Conservation (phyloP, 495 filamentous ascomycete species). For the Pseudoneurospora amorphoporcata region DNA sequence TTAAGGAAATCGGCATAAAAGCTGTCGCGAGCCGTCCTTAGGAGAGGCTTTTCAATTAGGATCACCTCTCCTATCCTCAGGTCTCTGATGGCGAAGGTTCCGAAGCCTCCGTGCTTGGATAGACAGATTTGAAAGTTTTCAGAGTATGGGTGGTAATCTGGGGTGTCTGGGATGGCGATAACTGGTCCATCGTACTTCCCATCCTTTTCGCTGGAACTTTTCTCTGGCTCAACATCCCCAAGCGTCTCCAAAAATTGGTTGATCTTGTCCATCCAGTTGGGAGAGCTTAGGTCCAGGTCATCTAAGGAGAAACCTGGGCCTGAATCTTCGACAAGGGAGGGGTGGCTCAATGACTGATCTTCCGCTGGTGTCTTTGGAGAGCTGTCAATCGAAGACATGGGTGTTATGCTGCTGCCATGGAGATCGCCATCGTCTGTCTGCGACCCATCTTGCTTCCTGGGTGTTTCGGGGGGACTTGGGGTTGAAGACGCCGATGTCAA, state of each 20-base stretch:
- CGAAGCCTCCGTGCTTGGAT: slow-evolving; percentile 18
- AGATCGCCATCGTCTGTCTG: background rate
- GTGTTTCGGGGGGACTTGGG: background rate
- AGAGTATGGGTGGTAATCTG: background rate
- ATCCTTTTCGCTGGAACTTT: too few relatives aligned
- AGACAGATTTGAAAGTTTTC: slow-evolving; percentile 15
- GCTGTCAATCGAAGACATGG: background rate
- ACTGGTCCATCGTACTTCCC: background rate
- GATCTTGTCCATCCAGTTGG: background rate
- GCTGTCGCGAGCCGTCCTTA: slow-evolving; percentile 5
- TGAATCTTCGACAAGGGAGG: background rate
- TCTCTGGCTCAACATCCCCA: background rate
- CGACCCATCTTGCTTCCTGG: background rate
- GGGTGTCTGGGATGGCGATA: background rate
- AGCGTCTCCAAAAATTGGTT: background rate
- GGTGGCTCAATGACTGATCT: background rate
- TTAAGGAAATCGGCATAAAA: slow-evolving; percentile 10
- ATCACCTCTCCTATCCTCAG: slow-evolving; percentile 18
- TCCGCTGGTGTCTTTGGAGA: background rate
- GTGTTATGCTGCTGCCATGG: background rate
- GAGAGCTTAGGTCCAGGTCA: background rate
- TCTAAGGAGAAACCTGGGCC: background rate
- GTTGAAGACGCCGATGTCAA: background rate
- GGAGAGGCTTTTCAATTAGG: slow-evolving; percentile 15
- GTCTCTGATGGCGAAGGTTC: slow-evolving; percentile 19